Evolutionary conservation across 1,284 basidiomycete genomes (phyloP), one percentile per base, ranked within the genome.

Genomic region (Earliella scabrosa): DNA sequence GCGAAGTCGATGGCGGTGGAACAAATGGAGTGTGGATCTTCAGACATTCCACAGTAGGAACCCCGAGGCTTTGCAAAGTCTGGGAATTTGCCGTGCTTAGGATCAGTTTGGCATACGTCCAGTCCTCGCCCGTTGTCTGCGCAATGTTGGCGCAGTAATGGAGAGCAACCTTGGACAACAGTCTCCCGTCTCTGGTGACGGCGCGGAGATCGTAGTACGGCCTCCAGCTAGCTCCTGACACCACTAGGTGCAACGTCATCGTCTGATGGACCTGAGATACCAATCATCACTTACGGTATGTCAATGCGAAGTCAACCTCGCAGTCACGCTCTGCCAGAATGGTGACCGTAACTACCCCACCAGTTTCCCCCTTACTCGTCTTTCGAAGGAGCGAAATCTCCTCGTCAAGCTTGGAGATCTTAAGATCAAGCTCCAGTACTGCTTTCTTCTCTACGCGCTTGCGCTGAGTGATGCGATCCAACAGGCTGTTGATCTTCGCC

Each of bases 91-190:
- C 56, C 0, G 51, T 58, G 38, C 56, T 58, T 31, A 31, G 29
- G 29, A 31, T 31, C 6, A 31, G 7, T 13, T 6, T 13, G 6
- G 29, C 29, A 31, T 31, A 6, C 7, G 6, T 31, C 29, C 29
- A 88, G 58, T 84, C 81, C 64, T 87, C 86, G 11, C 85, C 85
- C 1, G 85, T 85, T 56, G 66, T 69, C 61, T 88, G 85, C 1
- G 68, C 70, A 51, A 87, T 74, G 34, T 73, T 72, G 0, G 84
- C 83, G 20, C 82, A 79, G 61, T 85, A 86, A 61, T 82, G 78
- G 1, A 88, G 73, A 1, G 76, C 62, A 23, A 85, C 77, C 0
- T 75, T 31, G 13, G 29, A 31, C 7, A 7, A 6, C 13, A 13
- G 29, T 13, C 13, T 6, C 13, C 29, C 29, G 29, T 31, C 29